Evolutionary conservation across 495 filamentous ascomycete species (phyloP).

Genomic region (Pseudomonodictys pantanalensis): DNA sequence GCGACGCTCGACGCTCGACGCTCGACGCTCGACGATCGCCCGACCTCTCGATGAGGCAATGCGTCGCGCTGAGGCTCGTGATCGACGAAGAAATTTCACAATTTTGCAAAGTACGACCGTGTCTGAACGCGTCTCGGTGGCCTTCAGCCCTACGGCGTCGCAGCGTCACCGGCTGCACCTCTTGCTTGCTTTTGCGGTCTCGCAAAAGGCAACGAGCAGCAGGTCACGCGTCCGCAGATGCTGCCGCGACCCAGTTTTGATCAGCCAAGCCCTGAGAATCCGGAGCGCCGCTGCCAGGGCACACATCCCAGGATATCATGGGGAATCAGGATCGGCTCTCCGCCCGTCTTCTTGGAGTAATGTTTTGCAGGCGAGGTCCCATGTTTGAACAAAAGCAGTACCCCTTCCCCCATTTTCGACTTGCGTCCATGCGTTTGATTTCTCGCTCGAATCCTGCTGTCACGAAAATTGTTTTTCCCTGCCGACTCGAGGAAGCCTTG

Average conservation of each 20-base stretch:
- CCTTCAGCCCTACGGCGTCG: neutral
- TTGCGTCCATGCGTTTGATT: neutral
- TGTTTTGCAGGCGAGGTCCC: neutral
- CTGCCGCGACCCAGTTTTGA: neutral
- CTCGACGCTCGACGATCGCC: too few species aligned
- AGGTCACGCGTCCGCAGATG: neutral
- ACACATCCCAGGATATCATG: neutral
- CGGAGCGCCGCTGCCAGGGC: neutral
- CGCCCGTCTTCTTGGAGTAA: neutral
- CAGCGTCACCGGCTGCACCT: neutral
- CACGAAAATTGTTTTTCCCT: neutral
- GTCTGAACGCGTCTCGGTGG: neutral
- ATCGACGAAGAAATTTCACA: neutral
- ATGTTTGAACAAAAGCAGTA: neutral
- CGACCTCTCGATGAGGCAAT: neutral
- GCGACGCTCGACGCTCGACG: too few species aligned
- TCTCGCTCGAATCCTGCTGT: neutral
- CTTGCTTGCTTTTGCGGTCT: neutral
- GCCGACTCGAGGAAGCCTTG: too few species aligned
- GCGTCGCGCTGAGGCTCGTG: neutral
- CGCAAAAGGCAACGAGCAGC: neutral
- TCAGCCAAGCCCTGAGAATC: neutral
- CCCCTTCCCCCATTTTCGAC: neutral
- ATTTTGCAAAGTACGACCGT: neutral
- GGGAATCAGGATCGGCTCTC: neutral